A percentile compares a stretch with the other conserved stretches of the same genome.
Evolutionary conservation across 208 protist species (phyloP).

Genomic region (Wallacemonas sp.): DNA sequence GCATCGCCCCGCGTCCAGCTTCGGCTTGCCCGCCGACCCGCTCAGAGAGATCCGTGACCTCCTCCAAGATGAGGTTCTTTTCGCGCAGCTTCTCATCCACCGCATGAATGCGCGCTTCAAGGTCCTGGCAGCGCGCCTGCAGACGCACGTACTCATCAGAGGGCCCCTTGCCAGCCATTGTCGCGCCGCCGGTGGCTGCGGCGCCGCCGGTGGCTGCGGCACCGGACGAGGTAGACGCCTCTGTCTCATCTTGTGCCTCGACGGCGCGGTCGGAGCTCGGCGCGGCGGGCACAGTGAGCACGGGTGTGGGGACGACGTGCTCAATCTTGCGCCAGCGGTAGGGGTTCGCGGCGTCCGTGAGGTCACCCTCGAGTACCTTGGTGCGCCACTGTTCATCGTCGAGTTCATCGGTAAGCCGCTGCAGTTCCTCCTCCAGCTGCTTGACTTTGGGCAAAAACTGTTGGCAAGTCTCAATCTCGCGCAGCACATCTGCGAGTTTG

Average conservation of each 20-base stretch:
- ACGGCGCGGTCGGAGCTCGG: neutral
- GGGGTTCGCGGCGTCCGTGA: conserved; percentile 83
- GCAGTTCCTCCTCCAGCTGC: conserved; percentile 83
- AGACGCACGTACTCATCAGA: conserved; percentile 86
- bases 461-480: conserved; percentile 80
- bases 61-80: conserved; percentile 95
- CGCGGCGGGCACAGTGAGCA: conserved; percentile 6
- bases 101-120: conserved; percentile 89
- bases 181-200: neutral
- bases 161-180: conserved; percentile 32
- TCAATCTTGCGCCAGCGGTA: conserved; percentile 75
- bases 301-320: neutral
- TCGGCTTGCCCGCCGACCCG: conserved; percentile 84
- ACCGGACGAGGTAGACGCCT: neutral
- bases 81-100: conserved; percentile 95
- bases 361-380: conserved; percentile 78
- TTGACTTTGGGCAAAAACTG: conserved; percentile 75
- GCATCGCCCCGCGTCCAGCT: conserved; percentile 86
- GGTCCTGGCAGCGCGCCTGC: conserved; percentile 80
- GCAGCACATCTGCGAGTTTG: conserved; percentile 76
- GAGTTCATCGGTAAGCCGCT: conserved; percentile 64
- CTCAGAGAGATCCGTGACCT: conserved; percentile 91
- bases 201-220: neutral
- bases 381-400: conserved; percentile 83
- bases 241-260: neutral